Conservation (phyloP, 1,284 basidiomycete genomes). For the Fomitopsis betulina region DNA sequence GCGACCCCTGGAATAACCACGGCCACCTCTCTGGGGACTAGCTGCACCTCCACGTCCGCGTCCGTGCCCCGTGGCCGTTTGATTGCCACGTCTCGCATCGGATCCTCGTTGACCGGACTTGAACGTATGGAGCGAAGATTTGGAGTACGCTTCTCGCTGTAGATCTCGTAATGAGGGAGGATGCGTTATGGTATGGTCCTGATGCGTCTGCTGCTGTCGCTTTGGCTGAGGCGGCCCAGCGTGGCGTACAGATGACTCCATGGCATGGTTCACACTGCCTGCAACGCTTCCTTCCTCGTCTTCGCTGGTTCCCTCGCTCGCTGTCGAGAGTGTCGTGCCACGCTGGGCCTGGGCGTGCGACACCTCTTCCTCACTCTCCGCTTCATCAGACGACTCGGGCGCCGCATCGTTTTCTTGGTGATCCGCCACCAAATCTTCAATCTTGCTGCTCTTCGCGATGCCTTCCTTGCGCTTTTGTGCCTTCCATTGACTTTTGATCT, state of each 20-base stretch:
- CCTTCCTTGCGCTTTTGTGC: slow-evolving; percentile 66
- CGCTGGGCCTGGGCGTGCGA: slow-evolving; percentile 1
- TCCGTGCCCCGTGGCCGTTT: slow-evolving; percentile 9
- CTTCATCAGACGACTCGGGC: background rate
- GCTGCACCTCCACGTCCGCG: slow-evolving; percentile 12
- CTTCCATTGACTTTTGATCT: slow-evolving; percentile 75
- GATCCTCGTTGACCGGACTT: slow-evolving; percentile 34
- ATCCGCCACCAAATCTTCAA: slow-evolving; percentile 11
- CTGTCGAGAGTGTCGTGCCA: slow-evolving; percentile 1
- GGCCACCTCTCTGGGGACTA: slow-evolving; percentile 13
- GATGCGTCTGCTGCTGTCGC: background rate
- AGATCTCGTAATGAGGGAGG: slow-evolving; percentile 45
- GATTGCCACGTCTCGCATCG: background rate
- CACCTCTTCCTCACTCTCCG: slow-evolving; percentile 4
- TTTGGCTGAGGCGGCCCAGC: background rate
- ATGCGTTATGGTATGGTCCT: slow-evolving; percentile 4
- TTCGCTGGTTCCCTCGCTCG: slow-evolving; percentile 13
- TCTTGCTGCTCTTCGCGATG: slow-evolving; percentile 19
- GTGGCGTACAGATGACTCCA: slow-evolving; percentile 10
- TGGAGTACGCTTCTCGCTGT: slow-evolving; percentile 56
- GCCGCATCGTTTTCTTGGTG: slow-evolving; percentile 9
- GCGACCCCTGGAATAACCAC: slow-evolving; percentile 11
- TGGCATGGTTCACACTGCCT: slow-evolving; percentile 6
- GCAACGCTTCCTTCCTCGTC: slow-evolving; percentile 9
- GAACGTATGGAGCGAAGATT: slow-evolving; percentile 49